These are phyloP conservation scores for Ambrosia artemisiifolia DNA, from an alignment of 129 eudicot species.

Conservation along the genomic window DNA sequence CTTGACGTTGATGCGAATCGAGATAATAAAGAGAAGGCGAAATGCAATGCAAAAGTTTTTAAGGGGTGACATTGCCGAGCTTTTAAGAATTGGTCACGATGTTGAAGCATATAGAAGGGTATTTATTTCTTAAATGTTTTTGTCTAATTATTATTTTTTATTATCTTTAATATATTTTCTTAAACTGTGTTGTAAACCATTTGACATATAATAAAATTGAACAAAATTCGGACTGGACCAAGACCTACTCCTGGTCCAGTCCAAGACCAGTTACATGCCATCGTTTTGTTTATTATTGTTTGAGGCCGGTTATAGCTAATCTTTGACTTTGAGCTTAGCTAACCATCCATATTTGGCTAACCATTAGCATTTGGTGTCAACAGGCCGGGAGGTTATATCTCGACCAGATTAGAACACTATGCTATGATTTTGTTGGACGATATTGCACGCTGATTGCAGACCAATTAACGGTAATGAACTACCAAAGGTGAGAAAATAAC, in stretches of 20 bases:
- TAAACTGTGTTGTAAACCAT: too few species aligned
- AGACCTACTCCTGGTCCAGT: too few species aligned
- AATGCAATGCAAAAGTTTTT: slow-evolving; percentile 57
- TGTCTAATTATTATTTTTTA: neutral
- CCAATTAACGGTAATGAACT: slow-evolving; percentile 45
- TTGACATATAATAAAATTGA: too few species aligned
- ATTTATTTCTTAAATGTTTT: neutral
- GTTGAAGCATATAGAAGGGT: slow-evolving; percentile 69
- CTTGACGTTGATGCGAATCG: slow-evolving; percentile 41
- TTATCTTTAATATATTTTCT: neutral
- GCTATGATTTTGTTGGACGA: slow-evolving; percentile 55
- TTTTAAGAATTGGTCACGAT: slow-evolving; percentile 44
- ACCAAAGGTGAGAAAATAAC: slow-evolving; percentile 40
- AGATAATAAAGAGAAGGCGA: slow-evolving; percentile 56
- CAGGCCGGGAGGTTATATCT: slow-evolving; percentile 64
- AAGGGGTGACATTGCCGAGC: slow-evolving; percentile 66
- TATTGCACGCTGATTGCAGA: slow-evolving; percentile 35
- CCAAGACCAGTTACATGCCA: too few species aligned
- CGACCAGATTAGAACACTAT: slow-evolving; percentile 49
- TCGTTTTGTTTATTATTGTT: neutral
- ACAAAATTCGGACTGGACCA: too few species aligned
- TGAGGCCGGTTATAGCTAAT: neutral
- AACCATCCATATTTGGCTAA: neutral
- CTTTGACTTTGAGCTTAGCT: neutral
- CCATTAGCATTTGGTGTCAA: neutral